Evolutionary conservation across 192 early-diverging fungal genomes (phyloP).

Genomic region (Helicostylum pulchrum): DNA sequence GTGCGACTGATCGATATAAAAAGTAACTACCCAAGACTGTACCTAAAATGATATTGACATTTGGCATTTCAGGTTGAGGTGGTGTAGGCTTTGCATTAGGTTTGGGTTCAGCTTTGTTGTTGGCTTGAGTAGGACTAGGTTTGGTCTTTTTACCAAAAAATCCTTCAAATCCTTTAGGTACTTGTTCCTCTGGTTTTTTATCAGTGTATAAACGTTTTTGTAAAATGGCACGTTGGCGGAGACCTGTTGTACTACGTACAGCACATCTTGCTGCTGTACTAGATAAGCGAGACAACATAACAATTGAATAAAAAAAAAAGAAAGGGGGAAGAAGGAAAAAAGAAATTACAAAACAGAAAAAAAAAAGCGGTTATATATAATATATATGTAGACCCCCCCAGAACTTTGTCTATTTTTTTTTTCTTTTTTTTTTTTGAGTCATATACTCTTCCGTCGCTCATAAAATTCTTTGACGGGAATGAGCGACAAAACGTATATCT

Average conservation of each 20-base stretch:
- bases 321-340: no score
- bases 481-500: no score
- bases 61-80: constrained; percentile 33
- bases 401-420: no score
- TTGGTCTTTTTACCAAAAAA: constrained; percentile 56
- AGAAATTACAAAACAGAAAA: no score
- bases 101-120: background rate
- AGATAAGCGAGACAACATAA: no score
- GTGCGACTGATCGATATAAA: constrained; percentile 43
- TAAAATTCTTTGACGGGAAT: no score
- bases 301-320: no score
- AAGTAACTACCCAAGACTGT: constrained; percentile 46
- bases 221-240: constrained; percentile 6
- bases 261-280: background rate
- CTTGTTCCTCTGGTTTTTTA: constrained; percentile 20
- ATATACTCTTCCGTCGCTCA: no score
- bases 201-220: constrained; percentile 3
- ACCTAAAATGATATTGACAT: constrained; percentile 44
- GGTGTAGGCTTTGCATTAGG: background rate
- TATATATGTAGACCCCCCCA: no score
- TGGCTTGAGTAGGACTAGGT: constrained; percentile 2
- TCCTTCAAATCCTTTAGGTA: constrained; percentile 69
- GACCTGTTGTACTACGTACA: background rate
- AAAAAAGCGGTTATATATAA: no score
- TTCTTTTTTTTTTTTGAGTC: no score